Evolutionary conservation across 1,139 yeast species (phyloP).

Genomic region (Eremothecium cymbalariae): DNA sequence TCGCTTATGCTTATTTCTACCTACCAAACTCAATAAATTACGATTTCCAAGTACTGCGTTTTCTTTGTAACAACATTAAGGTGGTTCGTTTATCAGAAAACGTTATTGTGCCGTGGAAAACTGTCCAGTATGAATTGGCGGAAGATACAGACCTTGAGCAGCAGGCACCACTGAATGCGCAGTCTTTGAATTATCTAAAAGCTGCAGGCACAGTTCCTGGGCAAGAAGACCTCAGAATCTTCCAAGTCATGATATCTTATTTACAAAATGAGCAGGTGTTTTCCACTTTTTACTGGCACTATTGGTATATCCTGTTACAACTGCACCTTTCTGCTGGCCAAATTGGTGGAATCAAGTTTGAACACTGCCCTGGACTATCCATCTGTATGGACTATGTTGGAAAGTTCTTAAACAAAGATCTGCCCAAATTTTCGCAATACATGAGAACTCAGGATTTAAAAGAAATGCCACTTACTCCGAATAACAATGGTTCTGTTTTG

Average conservation of each 20-base stretch:
- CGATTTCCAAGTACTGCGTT: slow-evolving; percentile 20
- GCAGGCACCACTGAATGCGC: slow-evolving; percentile 1
- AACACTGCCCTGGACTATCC: slow-evolving; percentile 17
- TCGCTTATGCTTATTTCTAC: slow-evolving; percentile 28
- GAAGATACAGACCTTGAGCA: not conserved
- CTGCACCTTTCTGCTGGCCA: slow-evolving; percentile 8
- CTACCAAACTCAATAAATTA: slow-evolving; percentile 24
- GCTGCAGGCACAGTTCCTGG: slow-evolving; percentile 4
- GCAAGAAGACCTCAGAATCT: slow-evolving; percentile 15
- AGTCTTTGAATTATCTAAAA: not conserved
- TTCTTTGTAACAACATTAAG: slow-evolving; percentile 1
- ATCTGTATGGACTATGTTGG: slow-evolving; percentile 16
- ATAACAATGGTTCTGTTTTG: slow-evolving; percentile 4
- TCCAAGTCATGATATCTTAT: slow-evolving; percentile 28
- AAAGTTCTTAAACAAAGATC: slow-evolving; percentile 17
- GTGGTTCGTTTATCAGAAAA: not conserved
- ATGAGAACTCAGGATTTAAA: slow-evolving; percentile 13
- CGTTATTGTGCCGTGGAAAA: slow-evolving; percentile 2
- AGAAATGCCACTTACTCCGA: slow-evolving; percentile 1
- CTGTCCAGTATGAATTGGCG: not conserved
- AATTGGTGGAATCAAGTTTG: slow-evolving; percentile 4
- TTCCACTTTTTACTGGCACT: slow-evolving; percentile 29
- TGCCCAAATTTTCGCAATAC: slow-evolving; percentile 16
- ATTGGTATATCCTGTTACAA: slow-evolving; percentile 24
- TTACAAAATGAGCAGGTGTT: slow-evolving; percentile 25